Base-by-base conservation (phyloP, 2,329 filamentous ascomycete species). In the Colletotrichum viniferum region DNA sequence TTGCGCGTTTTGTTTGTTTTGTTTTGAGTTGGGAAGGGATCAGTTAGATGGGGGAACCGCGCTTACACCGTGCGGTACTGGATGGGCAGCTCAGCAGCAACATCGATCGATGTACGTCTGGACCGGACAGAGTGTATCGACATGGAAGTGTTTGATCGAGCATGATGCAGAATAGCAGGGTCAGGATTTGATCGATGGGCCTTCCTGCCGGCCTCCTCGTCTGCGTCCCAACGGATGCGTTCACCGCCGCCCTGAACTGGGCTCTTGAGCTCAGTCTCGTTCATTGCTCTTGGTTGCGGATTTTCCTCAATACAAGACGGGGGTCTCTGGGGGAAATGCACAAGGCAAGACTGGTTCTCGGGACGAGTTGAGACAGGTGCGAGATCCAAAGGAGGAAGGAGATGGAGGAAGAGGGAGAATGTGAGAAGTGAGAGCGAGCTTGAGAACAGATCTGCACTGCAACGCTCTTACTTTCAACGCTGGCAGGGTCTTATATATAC, bases 41-140 rank as follows among this genome's bases (percentile, higher is more conserved):
- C 26, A 68, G 52, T 21, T 58, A 34, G 34, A 69, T 43, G 21
- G 12, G 32, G 48, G n/a, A 43, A 66, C 56, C 32, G 30, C 18
- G 78, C 86, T 85, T 86, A 90, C 83, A 90, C 82, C 4, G 88
- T 90, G 60, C 89, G 87, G 79, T 90, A 91, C 76, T 90, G 87
- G 69, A 90, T 89, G n/a, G 89, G 88, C 64, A 90, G 81, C 4
- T 82, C 83, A 16, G 85, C 81, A 3, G 83, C 79, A 6, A 85
- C 86, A 71, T 88, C 86, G 34, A 88, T 84, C 65, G 80, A 78
- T 64, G 82, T 81, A 55, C 82, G 82, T 24, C 82, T 80, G 7
- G 84, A 85, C 43, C 81, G 82, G 30, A 84, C 80, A 61, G 84
- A 85, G 68, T 82, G 84, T 73, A 87, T 86, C 56, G 84, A 86